A percentile compares a stretch with the other conserved stretches of the same genome.
These are phyloP conservation scores for Hibiscus mutabilis DNA, from an alignment of 345 rosid species.

Conservation along the genomic window DNA sequence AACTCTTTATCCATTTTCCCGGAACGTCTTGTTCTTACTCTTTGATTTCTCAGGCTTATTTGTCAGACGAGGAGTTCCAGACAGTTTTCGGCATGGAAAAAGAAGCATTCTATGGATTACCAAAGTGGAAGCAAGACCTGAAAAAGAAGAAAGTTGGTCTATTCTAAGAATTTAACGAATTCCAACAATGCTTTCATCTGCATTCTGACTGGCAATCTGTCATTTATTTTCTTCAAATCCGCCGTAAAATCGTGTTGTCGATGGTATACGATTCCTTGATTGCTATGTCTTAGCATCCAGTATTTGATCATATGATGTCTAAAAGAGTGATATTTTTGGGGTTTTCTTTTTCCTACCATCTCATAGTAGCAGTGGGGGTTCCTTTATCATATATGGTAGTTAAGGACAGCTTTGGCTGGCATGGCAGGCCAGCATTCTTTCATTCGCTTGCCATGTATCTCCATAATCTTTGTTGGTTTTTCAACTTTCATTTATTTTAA, in stretches of 20 bases:
- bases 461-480: conserved; percentile 20
- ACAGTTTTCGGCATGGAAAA: conserved; percentile 61
- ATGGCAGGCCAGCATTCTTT: conserved; percentile 29
- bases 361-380: conserved; percentile 17
- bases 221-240: conserved; percentile 4
- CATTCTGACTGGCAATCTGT: conserved; percentile 9
- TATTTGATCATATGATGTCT: conserved; percentile 20
- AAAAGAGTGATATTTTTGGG: conserved; percentile 20
- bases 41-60: conserved; percentile 45
- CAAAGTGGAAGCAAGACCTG: conserved; percentile 97
- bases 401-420: conserved; percentile 17
- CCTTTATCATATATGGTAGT: conserved; percentile 29
- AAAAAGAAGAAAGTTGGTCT: conserved; percentile 78
- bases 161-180: conserved; percentile 32
- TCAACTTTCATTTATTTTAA: conserved; percentile 4
- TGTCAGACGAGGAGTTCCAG: conserved; percentile 76
- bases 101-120: conserved; percentile 72
- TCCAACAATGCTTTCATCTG: conserved; percentile 10
- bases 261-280: conserved; percentile 10
- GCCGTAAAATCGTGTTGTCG: conserved; percentile 11
- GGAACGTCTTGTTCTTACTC: not conserved
- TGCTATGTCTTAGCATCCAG: conserved; percentile 17
- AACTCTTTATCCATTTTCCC: not conserved
- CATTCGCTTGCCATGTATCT: conserved; percentile 23
- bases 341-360: not conserved